phyloP scores from a whole-genome alignment of 2,329 filamentous ascomycete genomes.

The Neofusicoccum umdonicola region DNA sequence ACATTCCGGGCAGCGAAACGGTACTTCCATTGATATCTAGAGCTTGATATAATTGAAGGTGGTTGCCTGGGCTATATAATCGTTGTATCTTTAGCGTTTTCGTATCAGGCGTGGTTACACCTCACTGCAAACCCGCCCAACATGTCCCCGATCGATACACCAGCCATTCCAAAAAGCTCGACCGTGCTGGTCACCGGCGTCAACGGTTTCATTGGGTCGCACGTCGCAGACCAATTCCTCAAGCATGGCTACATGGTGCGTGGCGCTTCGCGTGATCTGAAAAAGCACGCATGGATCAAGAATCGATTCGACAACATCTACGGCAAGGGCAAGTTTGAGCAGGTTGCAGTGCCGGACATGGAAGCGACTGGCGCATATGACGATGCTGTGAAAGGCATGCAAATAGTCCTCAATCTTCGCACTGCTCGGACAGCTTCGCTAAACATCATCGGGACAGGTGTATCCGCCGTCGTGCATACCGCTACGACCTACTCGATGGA shows the following conservation, averaged over 20 bases:
- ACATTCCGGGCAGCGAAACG: no score
- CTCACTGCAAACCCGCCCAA: neutral
- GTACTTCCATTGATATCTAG: no score
- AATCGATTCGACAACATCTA: constrained; percentile 30
- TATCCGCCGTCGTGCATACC: constrained; percentile 45
- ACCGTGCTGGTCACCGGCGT: constrained; percentile 34
- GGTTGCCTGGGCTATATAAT: no score
- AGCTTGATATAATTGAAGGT: no score
- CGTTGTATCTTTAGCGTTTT: no score
- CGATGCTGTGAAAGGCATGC: constrained; percentile 25
- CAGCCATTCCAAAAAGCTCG: constrained; percentile 22
- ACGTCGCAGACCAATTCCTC: constrained; percentile 32
- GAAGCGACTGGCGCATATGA: constrained; percentile 26
- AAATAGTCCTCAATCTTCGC: neutral
- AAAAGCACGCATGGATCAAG: constrained; percentile 30
- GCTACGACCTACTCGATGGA: constrained; percentile 43
- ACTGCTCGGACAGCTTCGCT: no score
- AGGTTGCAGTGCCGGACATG: constrained; percentile 31
- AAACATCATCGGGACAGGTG: constrained; percentile 25
- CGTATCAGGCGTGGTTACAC: no score
- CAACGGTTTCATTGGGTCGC: constrained; percentile 35
- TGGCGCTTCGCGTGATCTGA: constrained; percentile 30
- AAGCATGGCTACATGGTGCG: constrained; percentile 33
- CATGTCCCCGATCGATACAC: constrained; percentile 13
- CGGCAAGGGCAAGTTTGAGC: constrained; percentile 24